Evolutionary conservation across 305 asterid species (phyloP).

Genomic region (Coffea humblotiana): DNA sequence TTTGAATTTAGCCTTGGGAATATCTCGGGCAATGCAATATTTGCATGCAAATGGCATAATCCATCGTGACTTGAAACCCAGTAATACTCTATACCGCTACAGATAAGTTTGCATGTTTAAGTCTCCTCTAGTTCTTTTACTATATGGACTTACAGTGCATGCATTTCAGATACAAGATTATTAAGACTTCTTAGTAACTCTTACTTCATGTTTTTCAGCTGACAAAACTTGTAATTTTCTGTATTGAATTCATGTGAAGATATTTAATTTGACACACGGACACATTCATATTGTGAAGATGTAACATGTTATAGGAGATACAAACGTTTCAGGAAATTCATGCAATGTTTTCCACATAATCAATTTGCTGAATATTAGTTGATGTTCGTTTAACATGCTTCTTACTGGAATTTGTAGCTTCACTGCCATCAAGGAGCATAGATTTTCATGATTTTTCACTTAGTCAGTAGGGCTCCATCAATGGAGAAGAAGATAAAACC

Average conservation of each 20-base stretch:
- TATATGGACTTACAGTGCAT: not conserved
- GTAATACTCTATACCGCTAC: conserved; percentile 30
- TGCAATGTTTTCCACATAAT: not conserved
- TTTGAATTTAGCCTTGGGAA: conserved; percentile 44
- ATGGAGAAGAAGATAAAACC: not conserved
- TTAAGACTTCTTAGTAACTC: not conserved
- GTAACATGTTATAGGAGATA: not conserved
- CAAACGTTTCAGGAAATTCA: not conserved
- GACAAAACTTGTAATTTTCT: not conserved
- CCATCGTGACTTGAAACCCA: conserved; percentile 70
- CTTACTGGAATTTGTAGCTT: not conserved
- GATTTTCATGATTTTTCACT: too few relatives aligned
- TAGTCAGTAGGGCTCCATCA: not conserved
- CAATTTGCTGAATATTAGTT: not conserved
- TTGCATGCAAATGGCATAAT: conserved; percentile 54
- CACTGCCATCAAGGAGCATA: not conserved
- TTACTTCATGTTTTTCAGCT: not conserved
- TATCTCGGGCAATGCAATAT: conserved; percentile 66
- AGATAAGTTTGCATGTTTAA: not conserved
- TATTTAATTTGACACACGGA: not conserved
- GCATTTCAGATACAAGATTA: too few relatives aligned
- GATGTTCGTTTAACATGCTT: not conserved
- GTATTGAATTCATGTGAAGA: not conserved
- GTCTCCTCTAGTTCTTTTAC: not conserved
- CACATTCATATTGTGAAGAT: not conserved